Evolutionary conservation across 352 stramenopile species (phyloP), one percentile per base, ranked within the genome.

Genomic region (Sclerospora graminicola): DNA sequence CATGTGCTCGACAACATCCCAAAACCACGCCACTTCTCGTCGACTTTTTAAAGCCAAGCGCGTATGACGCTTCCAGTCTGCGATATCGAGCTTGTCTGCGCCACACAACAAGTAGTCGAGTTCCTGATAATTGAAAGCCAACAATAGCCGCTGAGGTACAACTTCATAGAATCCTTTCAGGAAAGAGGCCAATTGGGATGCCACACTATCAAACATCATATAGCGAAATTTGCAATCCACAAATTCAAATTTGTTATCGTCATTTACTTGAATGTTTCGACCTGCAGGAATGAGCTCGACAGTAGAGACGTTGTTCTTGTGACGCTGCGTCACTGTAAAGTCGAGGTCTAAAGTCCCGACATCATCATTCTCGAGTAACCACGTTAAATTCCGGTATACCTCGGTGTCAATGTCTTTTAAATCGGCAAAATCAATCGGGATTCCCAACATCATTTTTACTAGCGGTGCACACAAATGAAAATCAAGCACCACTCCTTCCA

Each of bases 391-490:
- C 10, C 51, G 51, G 45, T 68, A 87, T 39, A 60, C 63, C 13
- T 83, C 73, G 0, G 66, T 55, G 38, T 89, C 79, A 10, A 82
- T 45, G 39, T 79, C 67, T 63, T 97, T 85, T 5, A 99, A 62
- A 59, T 99, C 96, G 13, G 71, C 69, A 11, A 98, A 89, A 13
- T 69, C 84, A 27, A 98, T 76, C 1, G 96, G 96, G 50, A 82
- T 96, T 6, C 89, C 94, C 14, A 98, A 60, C 19, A 99, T 85
- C 57, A 98, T 88, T 64, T 99, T 99, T 57, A 98, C 97, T 48
- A 99, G 56, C 14, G 96, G 89, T 6, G 86, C 56, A 5, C 91
- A 87, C 50, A 99, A 81, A 56, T 98, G 95, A 34, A 95, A 95
- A 36, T 79, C 65, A 0, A 98, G 84, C 8, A 98, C 62, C 41